Base-by-base conservation (phyloP, 2,329 filamentous ascomycete genomes). In the Saccharata proteae region DNA sequence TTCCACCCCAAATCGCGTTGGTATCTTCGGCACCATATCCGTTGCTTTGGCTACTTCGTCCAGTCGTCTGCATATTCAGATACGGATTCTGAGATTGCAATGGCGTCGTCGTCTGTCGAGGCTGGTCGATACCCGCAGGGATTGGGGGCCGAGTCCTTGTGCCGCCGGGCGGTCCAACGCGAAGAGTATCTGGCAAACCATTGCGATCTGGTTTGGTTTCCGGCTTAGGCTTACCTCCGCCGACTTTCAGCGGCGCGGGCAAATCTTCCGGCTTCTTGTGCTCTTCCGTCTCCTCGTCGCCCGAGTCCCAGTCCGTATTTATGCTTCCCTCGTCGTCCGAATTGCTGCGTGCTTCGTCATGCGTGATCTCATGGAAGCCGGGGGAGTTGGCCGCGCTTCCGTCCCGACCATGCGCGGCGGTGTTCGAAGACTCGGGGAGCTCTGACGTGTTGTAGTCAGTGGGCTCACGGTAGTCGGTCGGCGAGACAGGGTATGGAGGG, bases 1-100 rank as follows among this genome's bases (percentile, higher is more conserved):
- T 6, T 43, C 36, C 22, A 12, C 55, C 53, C 59, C 58, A 61
- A 14, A 54, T 47, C 3, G 53, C 41, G 20, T 53, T 47, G 33
- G 47, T 58, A 40, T 41, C 55, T 33, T 61, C 57, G 5, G 36
- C 44, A 6, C 45, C 54, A 36, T 49, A 52, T 11, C 41, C n/a
- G n/a, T n/a, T n/a, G n/a, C n/a, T n/a, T n/a, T n/a, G n/a, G n/a
- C n/a, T 47, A 21, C 41, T 51, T 30, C 57, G 46, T 0, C 51
- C 54, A 1, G 55, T 57, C 11, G 43, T 38, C 29, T 59, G 55
- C 42, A 55, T 52, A 16, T 49, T 49, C 14, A 56, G 45, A 38
- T 63, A 63, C 6, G 61, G 60, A 34, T 63, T 63, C 38, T 62
- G 58, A 3, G 58, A 60, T 36, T 57, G 42, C 13, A 59, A 39